phyloP scores from a whole-genome alignment of 306 rosid genomes.

The Malus domestica region ASM211411v1 NC_041792.1:25494407-25494906 shows the following conservation, averaged over 20 bases:
- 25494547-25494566: neutral
- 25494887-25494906: conserved; percentile 14
- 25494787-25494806: conserved; percentile 47
- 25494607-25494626: neutral
- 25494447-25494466: neutral
- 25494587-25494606: too few relatives aligned
- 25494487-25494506: neutral
- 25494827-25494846: conserved; percentile 30
- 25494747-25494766: conserved; percentile 34
- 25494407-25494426: neutral
- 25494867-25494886: conserved; percentile 11
- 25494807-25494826: conserved; percentile 35
- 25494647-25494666: neutral
- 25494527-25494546: neutral
- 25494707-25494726: neutral
- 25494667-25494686: neutral
- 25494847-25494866: conserved; percentile 14
- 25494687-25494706: too few relatives aligned
- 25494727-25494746: conserved; percentile 20
- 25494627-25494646: neutral
- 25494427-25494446: neutral
- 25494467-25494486: neutral
- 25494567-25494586: too few relatives aligned
- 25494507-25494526: too few relatives aligned
- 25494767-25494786: conserved; percentile 27